phyloP scores from a whole-genome alignment of 257 asterid genomes.

The Solanum infundibuliforme region DNA sequence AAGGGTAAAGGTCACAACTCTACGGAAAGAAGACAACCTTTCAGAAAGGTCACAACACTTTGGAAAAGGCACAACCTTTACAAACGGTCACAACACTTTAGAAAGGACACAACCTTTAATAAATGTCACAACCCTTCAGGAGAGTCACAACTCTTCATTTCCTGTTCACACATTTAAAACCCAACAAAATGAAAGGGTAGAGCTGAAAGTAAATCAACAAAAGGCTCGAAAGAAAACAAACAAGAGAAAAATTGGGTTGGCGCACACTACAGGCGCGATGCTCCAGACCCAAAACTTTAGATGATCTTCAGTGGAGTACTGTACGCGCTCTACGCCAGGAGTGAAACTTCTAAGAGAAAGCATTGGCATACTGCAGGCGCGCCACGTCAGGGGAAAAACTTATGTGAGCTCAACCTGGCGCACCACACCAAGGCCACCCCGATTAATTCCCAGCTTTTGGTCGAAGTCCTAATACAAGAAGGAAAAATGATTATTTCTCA shows the following conservation, averaged over 20 bases:
- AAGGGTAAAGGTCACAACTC: too few relatives aligned
- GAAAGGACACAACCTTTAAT: too few relatives aligned
- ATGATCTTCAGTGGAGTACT: neutral
- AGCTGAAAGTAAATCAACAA: neutral
- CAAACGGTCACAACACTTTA: too few relatives aligned
- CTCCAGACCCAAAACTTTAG: neutral
- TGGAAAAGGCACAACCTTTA: too few relatives aligned
- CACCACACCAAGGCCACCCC: too few relatives aligned
- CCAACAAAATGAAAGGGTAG: neutral
- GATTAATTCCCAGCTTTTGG: neutral
- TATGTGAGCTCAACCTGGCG: neutral
- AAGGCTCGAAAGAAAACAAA: neutral
- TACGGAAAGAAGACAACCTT: too few relatives aligned
- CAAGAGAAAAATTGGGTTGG: neutral
- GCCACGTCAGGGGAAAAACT: neutral
- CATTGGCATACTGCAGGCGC: too few relatives aligned
- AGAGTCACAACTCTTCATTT: too few relatives aligned
- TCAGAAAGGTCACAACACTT: too few relatives aligned
- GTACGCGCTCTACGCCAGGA: neutral
- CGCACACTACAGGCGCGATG: neutral
- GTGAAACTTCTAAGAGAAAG: neutral
- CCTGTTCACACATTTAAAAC: too few relatives aligned
- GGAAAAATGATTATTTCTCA: neutral
- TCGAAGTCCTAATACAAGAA: neutral
- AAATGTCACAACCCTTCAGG: too few relatives aligned